Evolutionary conservation across 1,284 basidiomycete genomes (phyloP).

Genomic region (Pascua sp.): DNA sequence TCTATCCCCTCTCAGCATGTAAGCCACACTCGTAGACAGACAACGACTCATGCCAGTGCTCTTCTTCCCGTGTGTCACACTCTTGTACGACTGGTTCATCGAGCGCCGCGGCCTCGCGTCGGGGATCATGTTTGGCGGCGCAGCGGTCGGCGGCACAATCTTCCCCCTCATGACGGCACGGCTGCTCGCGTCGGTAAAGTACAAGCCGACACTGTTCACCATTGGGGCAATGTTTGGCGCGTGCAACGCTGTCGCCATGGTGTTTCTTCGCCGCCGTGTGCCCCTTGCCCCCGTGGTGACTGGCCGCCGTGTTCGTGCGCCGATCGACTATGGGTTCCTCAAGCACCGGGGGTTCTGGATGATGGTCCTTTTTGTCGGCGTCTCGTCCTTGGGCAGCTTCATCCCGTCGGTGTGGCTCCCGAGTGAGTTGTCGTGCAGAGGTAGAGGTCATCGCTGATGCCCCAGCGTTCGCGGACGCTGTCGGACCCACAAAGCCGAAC

Average conservation of each 20-base stretch:
- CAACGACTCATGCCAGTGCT: slow-evolving; percentile 18
- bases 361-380: slow-evolving; percentile 32
- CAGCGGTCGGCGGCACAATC: slow-evolving; percentile 40
- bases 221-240: slow-evolving; percentile 34
- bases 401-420: slow-evolving; percentile 46
- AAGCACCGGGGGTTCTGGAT: slow-evolving; percentile 25
- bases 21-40: slow-evolving; percentile 2
- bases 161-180: slow-evolving; percentile 41
- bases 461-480: slow-evolving; percentile 42
- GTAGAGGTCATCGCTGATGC: not conserved
- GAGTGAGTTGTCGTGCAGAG: slow-evolving; percentile 22
- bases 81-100: slow-evolving; percentile 47
- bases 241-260: slow-evolving; percentile 28
- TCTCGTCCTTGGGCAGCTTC: slow-evolving; percentile 44
- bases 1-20: slow-evolving; percentile 42
- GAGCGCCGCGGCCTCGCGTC: slow-evolving; percentile 27
- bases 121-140: slow-evolving; percentile 34
- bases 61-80: slow-evolving; percentile 42
- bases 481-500: slow-evolving; percentile 33
- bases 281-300: slow-evolving; percentile 18
- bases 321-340: slow-evolving; percentile 30
- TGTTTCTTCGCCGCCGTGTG: slow-evolving; percentile 40
- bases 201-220: slow-evolving; percentile 42
- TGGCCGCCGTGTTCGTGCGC: not conserved
- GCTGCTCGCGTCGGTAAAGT: slow-evolving; percentile 38